Conservation (phyloP, 106 monocot genomes). For the Apostasia shenzhenica region DNA sequence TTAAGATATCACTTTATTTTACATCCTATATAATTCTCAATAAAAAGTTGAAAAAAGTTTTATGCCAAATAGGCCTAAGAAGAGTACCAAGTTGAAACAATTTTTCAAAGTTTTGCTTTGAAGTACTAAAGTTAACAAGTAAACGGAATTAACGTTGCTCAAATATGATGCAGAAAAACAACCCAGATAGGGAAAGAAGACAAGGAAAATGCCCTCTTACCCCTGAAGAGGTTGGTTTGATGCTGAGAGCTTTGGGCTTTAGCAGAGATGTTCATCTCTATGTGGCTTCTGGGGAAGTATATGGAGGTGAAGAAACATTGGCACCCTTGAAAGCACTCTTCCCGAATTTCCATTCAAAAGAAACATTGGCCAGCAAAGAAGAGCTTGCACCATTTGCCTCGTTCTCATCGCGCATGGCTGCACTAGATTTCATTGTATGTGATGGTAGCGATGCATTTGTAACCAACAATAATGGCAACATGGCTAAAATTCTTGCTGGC, state of each 20-base stretch:
- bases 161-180: conserved; percentile 27
- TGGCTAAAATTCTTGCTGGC: conserved; percentile 79
- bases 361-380: conserved; percentile 51
- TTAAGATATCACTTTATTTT: no score
- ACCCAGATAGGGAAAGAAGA: conserved; percentile 69
- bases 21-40: no score
- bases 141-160: neutral
- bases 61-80: no score
- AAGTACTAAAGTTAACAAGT: no score
- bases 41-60: no score
- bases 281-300: conserved; percentile 79
- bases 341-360: conserved; percentile 74
- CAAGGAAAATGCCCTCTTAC: conserved; percentile 77
- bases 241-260: conserved; percentile 72
- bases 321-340: conserved; percentile 69
- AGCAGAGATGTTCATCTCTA: conserved; percentile 62
- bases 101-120: no score
- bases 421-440: conserved; percentile 84
- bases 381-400: conserved; percentile 49
- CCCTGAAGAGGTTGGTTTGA: conserved; percentile 76
- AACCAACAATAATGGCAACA: conserved; percentile 84
- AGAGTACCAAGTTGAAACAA: no score
- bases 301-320: conserved; percentile 66
- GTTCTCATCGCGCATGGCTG: conserved; percentile 87
- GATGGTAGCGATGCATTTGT: conserved; percentile 77